A percentile compares a stretch with the other conserved stretches of the same genome.
phyloP scores from a whole-genome alignment of 164 flowering plant species.

The Liquidambar formosana region DNA sequence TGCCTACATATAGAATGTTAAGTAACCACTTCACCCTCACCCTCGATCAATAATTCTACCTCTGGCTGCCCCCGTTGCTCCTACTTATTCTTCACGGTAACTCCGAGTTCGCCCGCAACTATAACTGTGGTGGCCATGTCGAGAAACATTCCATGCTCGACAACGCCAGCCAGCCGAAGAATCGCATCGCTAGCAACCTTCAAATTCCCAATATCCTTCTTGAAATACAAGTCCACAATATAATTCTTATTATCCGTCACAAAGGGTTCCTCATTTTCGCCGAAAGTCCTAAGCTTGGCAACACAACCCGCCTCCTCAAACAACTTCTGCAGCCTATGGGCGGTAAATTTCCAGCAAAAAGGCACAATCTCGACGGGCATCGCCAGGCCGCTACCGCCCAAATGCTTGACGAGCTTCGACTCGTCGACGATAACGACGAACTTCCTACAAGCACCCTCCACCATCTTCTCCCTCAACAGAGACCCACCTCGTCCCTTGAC shows the following conservation, averaged over 20 bases:
- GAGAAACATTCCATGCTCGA: constrained; percentile 98
- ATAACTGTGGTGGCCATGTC: constrained; percentile 91
- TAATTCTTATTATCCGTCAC: constrained; percentile 83
- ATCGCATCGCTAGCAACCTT: constrained; percentile 70
- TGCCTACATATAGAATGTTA: background rate
- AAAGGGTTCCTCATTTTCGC: constrained; percentile 43
- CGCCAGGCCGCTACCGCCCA: constrained; percentile 81
- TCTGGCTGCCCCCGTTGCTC: background rate
- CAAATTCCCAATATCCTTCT: constrained; percentile 71
- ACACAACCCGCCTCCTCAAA: constrained; percentile 68
- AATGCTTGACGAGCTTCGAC: constrained; percentile 55
- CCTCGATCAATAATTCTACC: constrained; percentile 1
- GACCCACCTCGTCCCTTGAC: constrained; percentile 96
- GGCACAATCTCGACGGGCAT: constrained; percentile 89
- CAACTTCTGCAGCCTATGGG: constrained; percentile 45
- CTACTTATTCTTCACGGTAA: constrained; percentile 57
- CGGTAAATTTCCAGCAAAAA: constrained; percentile 76
- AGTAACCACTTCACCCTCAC: background rate
- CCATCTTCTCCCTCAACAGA: constrained; percentile 83
- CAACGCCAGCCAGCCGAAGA: constrained; percentile 74
- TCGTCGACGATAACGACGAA: constrained; percentile 86
- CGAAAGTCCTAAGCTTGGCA: constrained; percentile 55
- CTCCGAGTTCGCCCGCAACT: constrained; percentile 73
- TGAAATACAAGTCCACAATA: constrained; percentile 80
- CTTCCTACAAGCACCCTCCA: constrained; percentile 64